These are phyloP conservation scores for Colletotrichum gloeosporioides DNA, from an alignment of 2,329 filamentous ascomycete genomes.

Conservation along the genomic window DNA sequence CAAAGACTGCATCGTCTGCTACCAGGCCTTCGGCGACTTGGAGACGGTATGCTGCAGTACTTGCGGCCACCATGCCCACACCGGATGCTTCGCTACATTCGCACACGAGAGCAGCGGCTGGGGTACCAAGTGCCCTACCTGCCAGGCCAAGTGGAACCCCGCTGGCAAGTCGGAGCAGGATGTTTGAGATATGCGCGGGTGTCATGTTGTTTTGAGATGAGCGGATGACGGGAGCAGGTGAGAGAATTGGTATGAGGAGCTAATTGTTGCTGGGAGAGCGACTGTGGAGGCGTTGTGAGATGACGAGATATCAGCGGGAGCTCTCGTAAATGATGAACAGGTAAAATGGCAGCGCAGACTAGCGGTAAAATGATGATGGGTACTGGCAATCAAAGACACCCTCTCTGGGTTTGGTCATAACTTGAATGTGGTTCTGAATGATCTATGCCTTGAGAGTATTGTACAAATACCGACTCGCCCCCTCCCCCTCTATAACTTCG, in stretches of 20 bases:
- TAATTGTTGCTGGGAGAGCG: neutral
- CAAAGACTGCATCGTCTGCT: constrained; percentile 13
- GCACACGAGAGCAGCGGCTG: neutral
- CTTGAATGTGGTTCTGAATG: neutral
- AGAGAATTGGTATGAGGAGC: neutral
- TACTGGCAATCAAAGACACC: neutral
- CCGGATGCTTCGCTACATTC: constrained; percentile 4
- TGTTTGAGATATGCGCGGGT: neutral
- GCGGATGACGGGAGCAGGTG: neutral
- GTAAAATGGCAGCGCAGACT: neutral
- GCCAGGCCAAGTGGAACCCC: neutral
- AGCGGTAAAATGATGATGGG: neutral
- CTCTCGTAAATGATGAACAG: neutral
- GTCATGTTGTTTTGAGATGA: neutral
- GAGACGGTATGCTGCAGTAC: neutral
- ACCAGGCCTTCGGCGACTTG: neutral
- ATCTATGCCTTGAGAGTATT: constrained; percentile 12
- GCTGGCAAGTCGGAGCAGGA: neutral
- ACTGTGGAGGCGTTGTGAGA: neutral
- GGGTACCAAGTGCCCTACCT: constrained; percentile 2
- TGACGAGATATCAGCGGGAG: neutral
- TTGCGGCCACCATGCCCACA: constrained; percentile 14
- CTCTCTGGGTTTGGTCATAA: neutral
- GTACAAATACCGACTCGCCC: neutral
- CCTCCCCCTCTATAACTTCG: neutral